Evolutionary conservation across 371 early-diverging fungal species (phyloP).

Genomic region (Circinella minor): DNA sequence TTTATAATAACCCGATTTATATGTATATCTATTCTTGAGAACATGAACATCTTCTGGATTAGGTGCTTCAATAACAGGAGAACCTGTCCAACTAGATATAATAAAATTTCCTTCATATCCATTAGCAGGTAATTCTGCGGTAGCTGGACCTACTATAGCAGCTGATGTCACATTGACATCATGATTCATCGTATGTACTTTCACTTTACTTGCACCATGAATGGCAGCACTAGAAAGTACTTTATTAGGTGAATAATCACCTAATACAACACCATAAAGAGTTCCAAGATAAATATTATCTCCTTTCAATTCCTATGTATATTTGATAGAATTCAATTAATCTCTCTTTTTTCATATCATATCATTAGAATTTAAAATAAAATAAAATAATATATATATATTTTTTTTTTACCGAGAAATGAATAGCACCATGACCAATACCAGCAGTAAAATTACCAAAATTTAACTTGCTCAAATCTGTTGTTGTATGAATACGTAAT

Average conservation of each 20-base stretch:
- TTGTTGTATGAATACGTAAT: slow-evolving; percentile 15
- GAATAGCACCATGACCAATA: slow-evolving; percentile 21
- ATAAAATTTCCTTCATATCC: slow-evolving; percentile 23
- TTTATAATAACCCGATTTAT: slow-evolving; percentile 32
- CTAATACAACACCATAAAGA: slow-evolving; percentile 22
- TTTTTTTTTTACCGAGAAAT: slow-evolving; percentile 22
- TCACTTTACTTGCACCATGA: slow-evolving; percentile 19
- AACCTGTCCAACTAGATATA: slow-evolving; percentile 18
- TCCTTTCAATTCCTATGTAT: slow-evolving; percentile 20
- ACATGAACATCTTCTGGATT: slow-evolving; percentile 32
- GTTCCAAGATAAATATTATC: slow-evolving; percentile 17
- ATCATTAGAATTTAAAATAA: neutral
- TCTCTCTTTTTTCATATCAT: neutral
- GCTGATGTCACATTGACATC: slow-evolving; percentile 18
- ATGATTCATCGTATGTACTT: slow-evolving; percentile 9
- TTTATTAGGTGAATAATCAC: slow-evolving; percentile 13
- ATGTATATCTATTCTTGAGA: slow-evolving; percentile 16
- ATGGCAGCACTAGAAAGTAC: slow-evolving; percentile 14
- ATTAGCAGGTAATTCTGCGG: slow-evolving; percentile 22
- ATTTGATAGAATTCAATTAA: neutral
- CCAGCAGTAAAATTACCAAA: slow-evolving; percentile 17
- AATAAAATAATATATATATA: neutral
- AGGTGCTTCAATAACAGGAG: slow-evolving; percentile 21
- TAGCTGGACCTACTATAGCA: slow-evolving; percentile 16
- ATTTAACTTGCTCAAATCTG: slow-evolving; percentile 11